Percentiles rank a stretch among this genome's conserved stretches.
phyloP scores from a whole-genome alignment of 2,329 filamentous ascomycete genomes.

The Chrysoporthe cubensis region DNA sequence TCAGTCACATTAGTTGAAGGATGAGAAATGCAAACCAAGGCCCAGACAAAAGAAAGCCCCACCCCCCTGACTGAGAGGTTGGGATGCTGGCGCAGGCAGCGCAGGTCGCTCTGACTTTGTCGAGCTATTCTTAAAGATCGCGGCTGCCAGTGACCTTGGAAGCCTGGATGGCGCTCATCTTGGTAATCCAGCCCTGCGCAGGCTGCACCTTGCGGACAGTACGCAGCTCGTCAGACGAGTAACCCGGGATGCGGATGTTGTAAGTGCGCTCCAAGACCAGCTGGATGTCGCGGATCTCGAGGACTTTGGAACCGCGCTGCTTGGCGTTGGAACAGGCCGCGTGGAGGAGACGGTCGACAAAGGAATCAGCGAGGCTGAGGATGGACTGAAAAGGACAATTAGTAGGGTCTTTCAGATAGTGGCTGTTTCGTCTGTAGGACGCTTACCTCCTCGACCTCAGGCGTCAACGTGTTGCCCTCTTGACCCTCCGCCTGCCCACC shows the following conservation, averaged over 20 bases:
- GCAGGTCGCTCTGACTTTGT: not conserved
- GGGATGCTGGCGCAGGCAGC: not conserved
- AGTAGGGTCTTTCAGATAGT: not conserved
- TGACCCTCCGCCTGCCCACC: constrained; percentile 75
- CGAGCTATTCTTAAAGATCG: constrained; percentile 45
- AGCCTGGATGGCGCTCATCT: constrained; percentile 95
- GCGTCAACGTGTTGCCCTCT: constrained; percentile 77
- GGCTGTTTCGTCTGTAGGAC: not conserved
- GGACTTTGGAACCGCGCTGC: constrained; percentile 83
- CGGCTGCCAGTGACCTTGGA: constrained; percentile 77
- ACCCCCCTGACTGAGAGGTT: too few relatives aligned
- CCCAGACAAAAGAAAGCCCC: not conserved
- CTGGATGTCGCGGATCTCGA: constrained; percentile 87
- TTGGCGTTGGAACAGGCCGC: constrained; percentile 90
- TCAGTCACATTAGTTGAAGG: not conserved
- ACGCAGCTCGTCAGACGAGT: constrained; percentile 89
- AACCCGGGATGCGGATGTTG: constrained; percentile 92
- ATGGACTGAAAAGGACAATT: constrained; percentile 64
- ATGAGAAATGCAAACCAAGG: too few relatives aligned
- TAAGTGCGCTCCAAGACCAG: constrained; percentile 82
- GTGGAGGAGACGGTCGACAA: constrained; percentile 89
- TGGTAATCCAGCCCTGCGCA: constrained; percentile 85
- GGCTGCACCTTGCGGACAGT: constrained; percentile 94
- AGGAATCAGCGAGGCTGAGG: constrained; percentile 87
- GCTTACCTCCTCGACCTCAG: constrained; percentile 92